Evolutionary conservation across 306 rosid species (phyloP).

Genomic region (Mucuna pruriens): DNA sequence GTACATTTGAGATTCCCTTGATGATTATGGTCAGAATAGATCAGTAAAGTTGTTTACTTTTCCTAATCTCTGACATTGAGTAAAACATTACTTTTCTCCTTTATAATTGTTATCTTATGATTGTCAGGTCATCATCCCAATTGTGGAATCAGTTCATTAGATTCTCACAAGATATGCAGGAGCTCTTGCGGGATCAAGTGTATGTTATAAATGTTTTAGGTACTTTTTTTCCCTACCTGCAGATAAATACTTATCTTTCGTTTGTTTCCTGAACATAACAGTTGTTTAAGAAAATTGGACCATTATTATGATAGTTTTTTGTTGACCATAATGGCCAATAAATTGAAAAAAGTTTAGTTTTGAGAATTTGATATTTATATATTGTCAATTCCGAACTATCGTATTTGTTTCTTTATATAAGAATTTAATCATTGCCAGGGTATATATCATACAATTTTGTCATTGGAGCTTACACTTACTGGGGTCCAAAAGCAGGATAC

Average conservation of each 20-base stretch:
- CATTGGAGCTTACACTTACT: slow-evolving; percentile 91
- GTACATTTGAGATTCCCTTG: slow-evolving; percentile 18
- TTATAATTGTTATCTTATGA: slow-evolving; percentile 3
- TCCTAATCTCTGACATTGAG: slow-evolving; percentile 30
- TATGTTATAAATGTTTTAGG: slow-evolving; percentile 82
- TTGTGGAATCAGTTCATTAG: slow-evolving; percentile 56
- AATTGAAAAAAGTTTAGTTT: not conserved
- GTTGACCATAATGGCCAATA: not conserved
- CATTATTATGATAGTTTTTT: slow-evolving; percentile 2
- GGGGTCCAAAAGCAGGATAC: slow-evolving; percentile 99
- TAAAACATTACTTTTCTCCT: slow-evolving; percentile 13
- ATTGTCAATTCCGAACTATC: slow-evolving; percentile 20
- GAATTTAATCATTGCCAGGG: slow-evolving; percentile 62
- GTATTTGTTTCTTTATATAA: slow-evolving; percentile 17
- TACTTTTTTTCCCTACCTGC: slow-evolving; percentile 44
- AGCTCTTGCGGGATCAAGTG: slow-evolving; percentile 76
- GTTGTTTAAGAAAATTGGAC: slow-evolving; percentile 1
- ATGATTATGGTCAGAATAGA: slow-evolving; percentile 26
- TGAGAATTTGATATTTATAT: slow-evolving; percentile 17
- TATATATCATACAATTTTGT: slow-evolving; percentile 86
- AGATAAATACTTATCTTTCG: slow-evolving; percentile 12
- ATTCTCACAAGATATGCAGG: slow-evolving; percentile 70
- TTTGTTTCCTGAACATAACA: slow-evolving; percentile 8
- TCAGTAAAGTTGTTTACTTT: slow-evolving; percentile 23
- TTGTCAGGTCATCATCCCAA: slow-evolving; percentile 58